phyloP scores from a whole-genome alignment of 768 basidiomycete species.

The Guyanaporus albipodus region DNA sequence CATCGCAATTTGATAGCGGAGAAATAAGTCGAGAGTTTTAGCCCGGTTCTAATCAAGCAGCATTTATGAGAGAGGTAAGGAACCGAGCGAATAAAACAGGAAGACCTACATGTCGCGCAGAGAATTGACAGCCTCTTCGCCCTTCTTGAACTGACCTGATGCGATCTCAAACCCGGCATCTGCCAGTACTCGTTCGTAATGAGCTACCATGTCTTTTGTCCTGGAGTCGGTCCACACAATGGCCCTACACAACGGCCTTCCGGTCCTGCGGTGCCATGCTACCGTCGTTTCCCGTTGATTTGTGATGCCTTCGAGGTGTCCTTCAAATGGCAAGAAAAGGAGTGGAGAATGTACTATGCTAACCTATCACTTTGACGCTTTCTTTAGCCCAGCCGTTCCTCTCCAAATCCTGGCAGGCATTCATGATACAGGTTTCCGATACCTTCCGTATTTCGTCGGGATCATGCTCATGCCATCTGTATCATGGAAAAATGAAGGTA shows the following conservation, averaged over 20 bases:
- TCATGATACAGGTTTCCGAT: constrained; percentile 71
- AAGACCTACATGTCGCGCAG: constrained; percentile 64
- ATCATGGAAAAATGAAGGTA: not conserved
- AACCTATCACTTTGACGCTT: constrained; percentile 90
- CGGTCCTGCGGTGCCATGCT: constrained; percentile 87
- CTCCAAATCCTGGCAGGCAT: constrained; percentile 68
- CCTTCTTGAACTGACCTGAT: constrained; percentile 64
- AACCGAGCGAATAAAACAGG: not conserved
- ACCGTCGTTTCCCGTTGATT: constrained; percentile 97
- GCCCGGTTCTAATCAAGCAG: constrained; percentile 61
- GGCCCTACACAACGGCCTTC: constrained; percentile 81
- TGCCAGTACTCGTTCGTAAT: constrained; percentile 67
- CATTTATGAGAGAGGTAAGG: not conserved
- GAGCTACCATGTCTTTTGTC: constrained; percentile 80
- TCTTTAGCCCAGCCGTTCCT: constrained; percentile 70
- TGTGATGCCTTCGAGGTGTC: constrained; percentile 64
- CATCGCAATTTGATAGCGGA: constrained; percentile 94
- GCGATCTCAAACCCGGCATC: constrained; percentile 71
- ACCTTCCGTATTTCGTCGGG: constrained; percentile 74
- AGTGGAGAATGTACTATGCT: constrained; percentile 22
- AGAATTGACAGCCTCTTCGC: constrained; percentile 60
- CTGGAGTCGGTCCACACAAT: constrained; percentile 98
- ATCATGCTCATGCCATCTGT: constrained; percentile 95
- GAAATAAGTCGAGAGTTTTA: constrained; percentile 97
- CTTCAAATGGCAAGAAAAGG: not conserved